Conservation (phyloP, 192 early-diverging fungal species). For the Lunasporangiospora selenospora region DNA sequence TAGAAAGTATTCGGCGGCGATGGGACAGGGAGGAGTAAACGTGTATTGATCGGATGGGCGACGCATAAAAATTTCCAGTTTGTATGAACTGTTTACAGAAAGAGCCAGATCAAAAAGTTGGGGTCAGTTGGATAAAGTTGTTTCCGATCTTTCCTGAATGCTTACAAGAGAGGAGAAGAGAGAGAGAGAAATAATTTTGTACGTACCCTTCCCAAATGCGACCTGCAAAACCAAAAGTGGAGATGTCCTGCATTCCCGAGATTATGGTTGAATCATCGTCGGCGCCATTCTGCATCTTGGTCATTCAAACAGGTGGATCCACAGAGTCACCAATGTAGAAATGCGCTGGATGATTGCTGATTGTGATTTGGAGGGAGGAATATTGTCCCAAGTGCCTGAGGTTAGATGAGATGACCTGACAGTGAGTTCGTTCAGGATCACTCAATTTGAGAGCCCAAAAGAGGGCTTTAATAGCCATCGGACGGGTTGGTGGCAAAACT, state of each 20-base stretch:
- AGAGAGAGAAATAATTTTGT: neutral
- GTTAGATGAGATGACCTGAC: no score
- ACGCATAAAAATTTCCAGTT: constrained; percentile 47
- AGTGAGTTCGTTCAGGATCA: no score
- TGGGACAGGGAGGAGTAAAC: constrained; percentile 46
- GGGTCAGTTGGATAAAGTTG: no score
- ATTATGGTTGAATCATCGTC: constrained; percentile 1
- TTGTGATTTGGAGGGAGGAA: neutral
- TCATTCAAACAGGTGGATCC: constrained; percentile 14
- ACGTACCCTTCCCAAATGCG: constrained; percentile 61
- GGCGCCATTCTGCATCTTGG: neutral
- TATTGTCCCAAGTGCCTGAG: no score
- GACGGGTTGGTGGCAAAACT: no score
- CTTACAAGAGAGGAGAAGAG: neutral
- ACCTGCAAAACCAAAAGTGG: constrained; percentile 57
- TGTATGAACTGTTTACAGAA: constrained; percentile 49
- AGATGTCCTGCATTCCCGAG: constrained; percentile 49
- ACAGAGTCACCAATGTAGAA: constrained; percentile 26
- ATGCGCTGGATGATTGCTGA: constrained; percentile 32
- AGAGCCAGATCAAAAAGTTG: no score
- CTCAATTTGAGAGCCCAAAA: no score
- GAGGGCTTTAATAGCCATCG: no score
- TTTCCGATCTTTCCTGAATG: no score
- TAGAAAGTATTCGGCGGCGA: constrained; percentile 47
- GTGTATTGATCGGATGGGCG: constrained; percentile 20